These are phyloP conservation scores for Mycena vulgaris DNA, from an alignment of 768 basidiomycete genomes.

Conservation along the genomic window DNA sequence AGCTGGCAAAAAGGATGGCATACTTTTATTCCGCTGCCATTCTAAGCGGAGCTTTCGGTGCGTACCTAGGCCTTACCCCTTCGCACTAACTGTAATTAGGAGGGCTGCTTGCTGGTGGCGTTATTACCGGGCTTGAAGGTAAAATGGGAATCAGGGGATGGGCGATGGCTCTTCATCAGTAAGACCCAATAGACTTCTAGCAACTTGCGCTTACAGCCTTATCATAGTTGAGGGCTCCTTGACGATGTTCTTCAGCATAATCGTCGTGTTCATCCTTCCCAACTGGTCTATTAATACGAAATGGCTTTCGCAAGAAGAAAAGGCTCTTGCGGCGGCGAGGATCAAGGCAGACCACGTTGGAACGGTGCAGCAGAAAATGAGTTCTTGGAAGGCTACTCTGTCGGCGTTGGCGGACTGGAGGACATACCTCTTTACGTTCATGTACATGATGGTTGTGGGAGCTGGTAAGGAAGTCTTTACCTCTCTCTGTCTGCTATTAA, in stretches of 20 bases:
- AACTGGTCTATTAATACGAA: constrained; percentile 30
- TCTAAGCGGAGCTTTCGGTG: constrained; percentile 34
- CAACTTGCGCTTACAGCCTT: constrained; percentile 23
- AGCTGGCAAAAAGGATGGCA: constrained; percentile 33
- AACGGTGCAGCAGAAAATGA: constrained; percentile 29
- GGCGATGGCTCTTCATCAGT: constrained; percentile 37
- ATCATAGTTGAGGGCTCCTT: constrained; percentile 32
- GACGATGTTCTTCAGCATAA: constrained; percentile 34
- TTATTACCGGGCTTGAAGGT: constrained; percentile 34
- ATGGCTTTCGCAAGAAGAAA: constrained; percentile 35
- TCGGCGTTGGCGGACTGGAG: constrained; percentile 31
- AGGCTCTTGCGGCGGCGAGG: constrained; percentile 32
- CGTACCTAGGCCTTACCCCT: constrained; percentile 17
- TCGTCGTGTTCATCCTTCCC: constrained; percentile 31
- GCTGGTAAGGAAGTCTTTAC: constrained; percentile 25
- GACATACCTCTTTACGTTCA: constrained; percentile 34
- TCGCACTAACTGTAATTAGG: constrained; percentile 21
- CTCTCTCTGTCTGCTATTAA: constrained; percentile 15
- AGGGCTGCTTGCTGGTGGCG: constrained; percentile 32
- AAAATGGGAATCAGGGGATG: constrained; percentile 33
- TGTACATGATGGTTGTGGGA: constrained; percentile 35
- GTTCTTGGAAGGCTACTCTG: constrained; percentile 30
- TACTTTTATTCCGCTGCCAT: constrained; percentile 34
- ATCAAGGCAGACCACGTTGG: constrained; percentile 33
- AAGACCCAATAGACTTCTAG: constrained; percentile 15